Evolutionary conservation across 78 protist genomes (phyloP).

Genomic region (slime mould (Dictyostelium discoideum)): dicty_2.7 NC_007089.4:4193501-4194000

Average conservation of each 20-base stretch:
- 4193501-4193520: background rate
- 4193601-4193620: constrained; percentile 40
- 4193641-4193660: constrained; percentile 30
- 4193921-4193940: background rate
- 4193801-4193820: constrained; percentile 49
- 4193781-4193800: constrained; percentile 14
- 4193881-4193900: background rate
- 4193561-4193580: constrained; percentile 70
- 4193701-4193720: constrained; percentile 56
- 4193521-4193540: background rate
- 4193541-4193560: background rate
- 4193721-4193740: constrained; percentile 11
- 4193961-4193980: background rate
- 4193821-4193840: constrained; percentile 6
- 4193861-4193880: constrained; percentile 24
- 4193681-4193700: constrained; percentile 37
- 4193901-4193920: constrained; percentile 12
- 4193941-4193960: background rate
- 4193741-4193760: constrained; percentile 22
- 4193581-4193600: constrained; percentile 35
- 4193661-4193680: constrained; percentile 8
- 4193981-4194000: background rate
- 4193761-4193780: constrained; percentile 11
- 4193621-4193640: constrained; percentile 28
- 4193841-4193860: background rate